Evolutionary conservation across 495 filamentous ascomycete genomes (phyloP).

Genomic region (Lasiosphaeria miniovina): DNA sequence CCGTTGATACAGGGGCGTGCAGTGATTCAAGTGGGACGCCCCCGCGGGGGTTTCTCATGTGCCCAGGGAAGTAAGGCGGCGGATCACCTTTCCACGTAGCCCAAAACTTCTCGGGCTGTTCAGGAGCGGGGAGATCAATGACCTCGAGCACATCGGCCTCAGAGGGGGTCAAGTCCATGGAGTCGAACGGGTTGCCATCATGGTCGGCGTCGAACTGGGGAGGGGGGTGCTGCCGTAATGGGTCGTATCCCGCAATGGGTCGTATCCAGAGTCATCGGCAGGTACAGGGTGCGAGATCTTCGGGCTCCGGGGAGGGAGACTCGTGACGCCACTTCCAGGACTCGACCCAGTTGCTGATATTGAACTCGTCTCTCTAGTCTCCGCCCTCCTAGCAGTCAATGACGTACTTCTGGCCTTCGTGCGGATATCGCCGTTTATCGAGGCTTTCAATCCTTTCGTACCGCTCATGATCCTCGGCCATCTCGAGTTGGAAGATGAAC

Average conservation of each 20-base stretch:
- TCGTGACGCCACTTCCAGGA: constrained; percentile 8
- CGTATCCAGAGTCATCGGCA: background rate
- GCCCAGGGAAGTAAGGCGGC: background rate
- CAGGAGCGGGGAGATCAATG: background rate
- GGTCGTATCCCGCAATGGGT: background rate
- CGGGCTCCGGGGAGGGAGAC: constrained; percentile 3
- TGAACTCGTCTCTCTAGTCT: constrained; percentile 1
- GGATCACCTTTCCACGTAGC: background rate
- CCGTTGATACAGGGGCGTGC: background rate
- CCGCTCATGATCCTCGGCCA: background rate
- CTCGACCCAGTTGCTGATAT: background rate
- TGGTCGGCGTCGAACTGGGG: no score
- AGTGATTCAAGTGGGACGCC: background rate
- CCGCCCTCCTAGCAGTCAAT: constrained; percentile 4
- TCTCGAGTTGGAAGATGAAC: background rate
- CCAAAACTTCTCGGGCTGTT: constrained; percentile 1
- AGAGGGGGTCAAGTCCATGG: constrained; percentile 2
- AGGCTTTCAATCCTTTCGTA: background rate
- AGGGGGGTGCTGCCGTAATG: background rate
- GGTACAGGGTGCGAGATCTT: background rate
- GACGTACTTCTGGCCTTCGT: background rate
- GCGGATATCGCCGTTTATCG: background rate
- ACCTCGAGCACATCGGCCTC: constrained; percentile 7
- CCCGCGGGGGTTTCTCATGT: background rate
- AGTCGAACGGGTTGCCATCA: no score